Percentiles rank a stretch among this genome's conserved stretches.
Evolutionary conservation across 805 yeast genomes (phyloP).

Genomic region (Wickerhamiella domercqiae): DNA sequence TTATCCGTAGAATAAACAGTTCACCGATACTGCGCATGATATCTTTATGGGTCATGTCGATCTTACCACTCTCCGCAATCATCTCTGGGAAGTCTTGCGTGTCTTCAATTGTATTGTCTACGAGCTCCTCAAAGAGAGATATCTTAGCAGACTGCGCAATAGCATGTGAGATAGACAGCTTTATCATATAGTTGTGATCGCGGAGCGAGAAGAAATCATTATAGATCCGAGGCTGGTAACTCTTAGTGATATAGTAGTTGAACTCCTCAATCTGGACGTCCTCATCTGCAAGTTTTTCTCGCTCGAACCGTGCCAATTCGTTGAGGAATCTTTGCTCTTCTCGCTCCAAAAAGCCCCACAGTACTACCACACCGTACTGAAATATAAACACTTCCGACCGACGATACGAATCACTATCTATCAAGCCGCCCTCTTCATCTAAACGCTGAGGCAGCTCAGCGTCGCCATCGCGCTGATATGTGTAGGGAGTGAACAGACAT

Average conservation of each 20-base stretch:
- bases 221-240: conserved; percentile 90
- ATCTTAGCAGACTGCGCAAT: conserved; percentile 91
- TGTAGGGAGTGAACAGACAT: conserved; percentile 84
- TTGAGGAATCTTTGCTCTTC: conserved; percentile 72
- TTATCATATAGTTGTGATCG: conserved; percentile 80
- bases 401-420: conserved; percentile 75
- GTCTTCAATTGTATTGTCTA: conserved; percentile 91
- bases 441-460: conserved; percentile 23
- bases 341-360: conserved; percentile 84
- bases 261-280: conserved; percentile 92
- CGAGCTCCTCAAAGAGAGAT: conserved; percentile 86
- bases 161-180: conserved; percentile 87
- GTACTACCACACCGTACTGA: conserved; percentile 91
- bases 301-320: conserved; percentile 78
- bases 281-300: conserved; percentile 77
- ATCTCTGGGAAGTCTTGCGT: conserved; percentile 96
- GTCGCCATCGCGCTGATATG: conserved; percentile 24
- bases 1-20: conserved; percentile 56
- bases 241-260: conserved; percentile 83
- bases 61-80: conserved; percentile 87
- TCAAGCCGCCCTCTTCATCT: conserved; percentile 92
- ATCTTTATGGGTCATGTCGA: conserved; percentile 83
- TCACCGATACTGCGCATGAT: conserved; percentile 97
- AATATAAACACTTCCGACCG: conserved; percentile 79
- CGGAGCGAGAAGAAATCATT: conserved; percentile 88